Percentiles rank a stretch among this genome's conserved stretches.
These are phyloP conservation scores for Fusarium pseudograminearum DNA, from an alignment of 2,329 filamentous ascomycete species.

Conservation along the genomic window DNA sequence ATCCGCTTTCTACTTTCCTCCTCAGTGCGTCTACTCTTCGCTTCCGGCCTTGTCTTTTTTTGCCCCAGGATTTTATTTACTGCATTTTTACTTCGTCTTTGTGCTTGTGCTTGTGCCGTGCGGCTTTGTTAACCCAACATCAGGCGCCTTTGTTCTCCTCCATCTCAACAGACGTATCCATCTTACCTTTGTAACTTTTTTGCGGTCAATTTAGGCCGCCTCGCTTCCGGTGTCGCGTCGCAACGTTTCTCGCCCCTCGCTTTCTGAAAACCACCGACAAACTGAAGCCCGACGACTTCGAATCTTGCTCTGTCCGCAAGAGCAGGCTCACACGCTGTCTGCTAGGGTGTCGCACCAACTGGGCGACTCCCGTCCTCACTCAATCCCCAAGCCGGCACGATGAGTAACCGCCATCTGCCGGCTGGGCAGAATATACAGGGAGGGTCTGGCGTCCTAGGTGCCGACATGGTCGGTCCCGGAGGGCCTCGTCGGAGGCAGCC, in stretches of 20 bases:
- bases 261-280: slow-evolving; percentile 38
- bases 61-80: slow-evolving; percentile 13
- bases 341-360: slow-evolving; percentile 52
- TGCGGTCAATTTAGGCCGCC: slow-evolving; percentile 34
- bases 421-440: slow-evolving; percentile 75
- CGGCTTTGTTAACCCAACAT: slow-evolving; percentile 21
- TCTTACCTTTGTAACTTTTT: slow-evolving; percentile 26
- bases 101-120: slow-evolving; percentile 27
- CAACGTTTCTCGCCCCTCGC: slow-evolving; percentile 21
- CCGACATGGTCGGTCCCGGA: slow-evolving; percentile 53
- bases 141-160: slow-evolving; percentile 33
- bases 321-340: slow-evolving; percentile 37
- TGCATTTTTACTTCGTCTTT: slow-evolving; percentile 17
- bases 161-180: slow-evolving; percentile 25
- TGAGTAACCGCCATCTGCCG: slow-evolving; percentile 82
- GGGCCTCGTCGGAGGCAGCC: slow-evolving; percentile 56
- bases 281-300: slow-evolving; percentile 36
- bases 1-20: slow-evolving; percentile 14
- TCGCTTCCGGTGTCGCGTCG: slow-evolving; percentile 41
- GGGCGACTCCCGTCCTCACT: slow-evolving; percentile 52
- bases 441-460: slow-evolving; percentile 52
- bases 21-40: slow-evolving; percentile 40
- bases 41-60: slow-evolving; percentile 18
- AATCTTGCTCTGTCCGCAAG: slow-evolving; percentile 26
- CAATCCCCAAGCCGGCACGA: slow-evolving; percentile 75